These are phyloP conservation scores for Phaeosphaeriaceae sp. DNA, from an alignment of 2,329 filamentous ascomycete species.

Conservation along the genomic window DNA sequence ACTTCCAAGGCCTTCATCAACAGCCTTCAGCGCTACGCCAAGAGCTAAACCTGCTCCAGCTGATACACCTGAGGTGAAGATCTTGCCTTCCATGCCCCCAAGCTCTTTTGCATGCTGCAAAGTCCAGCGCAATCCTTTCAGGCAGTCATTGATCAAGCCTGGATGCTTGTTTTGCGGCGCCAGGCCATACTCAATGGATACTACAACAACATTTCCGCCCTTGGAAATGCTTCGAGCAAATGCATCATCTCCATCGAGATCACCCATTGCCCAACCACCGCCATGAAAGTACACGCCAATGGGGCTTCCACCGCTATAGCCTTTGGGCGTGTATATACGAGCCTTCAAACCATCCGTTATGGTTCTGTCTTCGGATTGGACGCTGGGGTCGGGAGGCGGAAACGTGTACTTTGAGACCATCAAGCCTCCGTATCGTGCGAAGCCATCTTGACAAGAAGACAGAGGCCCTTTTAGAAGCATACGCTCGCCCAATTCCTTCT, in stretches of 20 bases:
- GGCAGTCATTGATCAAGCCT: constrained; percentile 45
- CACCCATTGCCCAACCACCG: constrained; percentile 49
- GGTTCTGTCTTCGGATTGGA: constrained; percentile 40
- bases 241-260: constrained; percentile 44
- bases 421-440: constrained; percentile 21
- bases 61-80: constrained; percentile 48
- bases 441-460: constrained; percentile 26
- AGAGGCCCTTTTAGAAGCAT: constrained; percentile 33
- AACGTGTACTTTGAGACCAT: constrained; percentile 37
- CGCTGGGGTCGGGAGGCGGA: constrained; percentile 39
- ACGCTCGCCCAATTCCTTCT: constrained; percentile 41
- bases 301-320: constrained; percentile 39
- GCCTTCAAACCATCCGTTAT: constrained; percentile 37
- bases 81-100: constrained; percentile 35
- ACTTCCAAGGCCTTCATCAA: constrained; percentile 46
- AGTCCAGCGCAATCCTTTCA: constrained; percentile 42
- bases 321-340: constrained; percentile 46
- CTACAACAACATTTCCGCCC: constrained; percentile 37
- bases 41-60: constrained; percentile 52
- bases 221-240: constrained; percentile 35
- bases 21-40: constrained; percentile 45
- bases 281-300: constrained; percentile 47
- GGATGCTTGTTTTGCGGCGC: constrained; percentile 46
- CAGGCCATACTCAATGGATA: constrained; percentile 47
- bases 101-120: constrained; percentile 33